Evolutionary conservation across 495 filamentous ascomycete species (phyloP), one percentile per base, ranked within the genome.

Genomic region (Hypoxylon fuscum): DNA sequence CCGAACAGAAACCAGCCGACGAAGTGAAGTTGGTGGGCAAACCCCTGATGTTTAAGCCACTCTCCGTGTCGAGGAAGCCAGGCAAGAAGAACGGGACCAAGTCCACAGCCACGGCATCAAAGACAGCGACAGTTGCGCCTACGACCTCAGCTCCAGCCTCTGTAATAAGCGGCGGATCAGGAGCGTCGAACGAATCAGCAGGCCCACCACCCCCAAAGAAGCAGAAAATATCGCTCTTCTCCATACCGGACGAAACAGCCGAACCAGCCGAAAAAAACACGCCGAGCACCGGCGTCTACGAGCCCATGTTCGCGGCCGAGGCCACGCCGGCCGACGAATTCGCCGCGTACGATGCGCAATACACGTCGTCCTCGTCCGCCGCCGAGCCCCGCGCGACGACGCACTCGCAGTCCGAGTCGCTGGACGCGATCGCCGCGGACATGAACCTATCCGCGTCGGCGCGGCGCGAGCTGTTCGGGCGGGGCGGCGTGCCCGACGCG

Each of bases 21-120:
- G 84, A 90, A 43, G 81, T 89, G 10, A 88, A 91, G 68, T 63
- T 89, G 12, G 83, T 88, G 32, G 90, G 89, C 5, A 93, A 91
- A 60, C 82, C 90, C 17, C 85, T 90, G 68, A 92, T 92, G 85
- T 96, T 97, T 74, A 91, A 88, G 70, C 93, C 93, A 1, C 72
- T 96, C 20, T 96, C 92, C 2, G 91, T 96, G 7, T 82, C 83
- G 15, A 78, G 89, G 37, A 89, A 88, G 42, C 80, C 81, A n/a
- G 74, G 79, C 55, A 91, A 90, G 78, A 91, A 90, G 75, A 87
- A 82, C 68, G 53, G 69, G 31, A 40, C 62, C 3, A 68, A 69
- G 22, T 27, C 54, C 15, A 53, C 22, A 2, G 14, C 50, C 21
- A 29, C 67, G 11, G 46, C 59, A 31, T 22, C 54, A 31, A 58